phyloP scores from a whole-genome alignment of 192 early-diverging fungal species.

The Gigaspora rosea region DNA sequence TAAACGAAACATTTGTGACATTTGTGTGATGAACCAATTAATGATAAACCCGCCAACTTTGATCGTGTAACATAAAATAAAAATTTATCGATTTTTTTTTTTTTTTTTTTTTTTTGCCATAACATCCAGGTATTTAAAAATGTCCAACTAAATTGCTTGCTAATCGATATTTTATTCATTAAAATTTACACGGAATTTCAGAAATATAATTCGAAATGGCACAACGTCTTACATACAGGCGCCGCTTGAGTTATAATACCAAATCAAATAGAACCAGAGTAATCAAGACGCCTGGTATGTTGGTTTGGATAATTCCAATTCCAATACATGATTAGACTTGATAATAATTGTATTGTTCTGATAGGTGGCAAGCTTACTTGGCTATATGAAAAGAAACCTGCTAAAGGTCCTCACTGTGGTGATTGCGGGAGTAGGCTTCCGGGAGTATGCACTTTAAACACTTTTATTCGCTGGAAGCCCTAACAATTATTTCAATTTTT shows the following conservation, averaged over 20 bases:
- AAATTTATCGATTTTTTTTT: no score
- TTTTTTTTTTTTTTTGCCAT: no score
- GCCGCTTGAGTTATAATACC: slow-evolving; percentile 86
- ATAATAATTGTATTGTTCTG: background rate
- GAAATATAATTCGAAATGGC: slow-evolving; percentile 52
- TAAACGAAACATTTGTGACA: no score
- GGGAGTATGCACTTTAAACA: slow-evolving; percentile 64
- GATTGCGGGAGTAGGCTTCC: slow-evolving; percentile 91
- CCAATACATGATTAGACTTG: background rate
- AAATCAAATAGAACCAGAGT: slow-evolving; percentile 83
- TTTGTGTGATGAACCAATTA: no score
- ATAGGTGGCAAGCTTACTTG: slow-evolving; percentile 86
- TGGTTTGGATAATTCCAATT: background rate
- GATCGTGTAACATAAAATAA: no score
- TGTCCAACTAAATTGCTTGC: no score
- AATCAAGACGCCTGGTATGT: slow-evolving; percentile 85
- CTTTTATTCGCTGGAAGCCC: no score
- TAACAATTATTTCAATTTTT: no score
- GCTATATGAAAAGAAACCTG: slow-evolving; percentile 92
- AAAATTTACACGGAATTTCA: background rate
- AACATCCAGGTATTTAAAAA: no score
- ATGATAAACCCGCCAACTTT: no score
- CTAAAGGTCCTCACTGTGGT: slow-evolving; percentile 91
- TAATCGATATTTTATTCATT: no score
- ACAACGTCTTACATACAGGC: slow-evolving; percentile 77